These are phyloP conservation scores for Lanmaoa pseudosensibilis DNA, from an alignment of 768 basidiomycete genomes.

Conservation along the genomic window DNA sequence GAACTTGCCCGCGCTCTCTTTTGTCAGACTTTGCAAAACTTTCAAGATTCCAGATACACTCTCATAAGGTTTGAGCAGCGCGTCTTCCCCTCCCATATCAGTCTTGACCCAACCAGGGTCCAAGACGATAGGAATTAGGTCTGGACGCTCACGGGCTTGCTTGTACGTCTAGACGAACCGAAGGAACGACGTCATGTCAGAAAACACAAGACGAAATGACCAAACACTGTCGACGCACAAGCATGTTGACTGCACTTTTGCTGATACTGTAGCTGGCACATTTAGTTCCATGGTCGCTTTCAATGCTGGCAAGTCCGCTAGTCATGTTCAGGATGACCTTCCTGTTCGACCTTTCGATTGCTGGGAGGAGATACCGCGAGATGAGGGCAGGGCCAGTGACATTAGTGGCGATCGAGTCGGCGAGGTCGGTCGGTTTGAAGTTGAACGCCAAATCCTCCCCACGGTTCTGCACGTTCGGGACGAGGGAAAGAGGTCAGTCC, in stretches of 20 bases:
- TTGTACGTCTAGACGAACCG: constrained; percentile 10
- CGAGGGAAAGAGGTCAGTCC: not conserved
- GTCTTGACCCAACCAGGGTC: constrained; percentile 54
- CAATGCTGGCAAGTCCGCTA: constrained; percentile 35
- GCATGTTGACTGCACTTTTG: constrained; percentile 13
- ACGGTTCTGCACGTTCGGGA: constrained; percentile 15
- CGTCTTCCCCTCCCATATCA: constrained; percentile 38
- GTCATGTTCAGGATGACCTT: constrained; percentile 39
- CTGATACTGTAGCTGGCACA: constrained; percentile 14
- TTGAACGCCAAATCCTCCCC: constrained; percentile 28
- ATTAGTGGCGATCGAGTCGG: constrained; percentile 29
- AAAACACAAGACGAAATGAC: not conserved
- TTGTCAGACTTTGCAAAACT: not conserved
- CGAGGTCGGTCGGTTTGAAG: constrained; percentile 19
- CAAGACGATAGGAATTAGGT: constrained; percentile 1
- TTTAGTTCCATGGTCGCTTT: constrained; percentile 1
- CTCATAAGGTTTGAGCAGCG: constrained; percentile 30
- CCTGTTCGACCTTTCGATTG: constrained; percentile 33
- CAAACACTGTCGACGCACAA: constrained; percentile 1
- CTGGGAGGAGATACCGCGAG: constrained; percentile 34
- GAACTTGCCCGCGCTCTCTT: too few relatives aligned
- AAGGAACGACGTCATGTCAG: not conserved
- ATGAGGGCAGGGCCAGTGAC: constrained; percentile 35
- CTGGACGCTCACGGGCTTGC: constrained; percentile 14
- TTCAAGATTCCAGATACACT: constrained; percentile 29